Conservation (phyloP, 179 eudicot genomes). For the Gypsophila paniculata region DNA sequence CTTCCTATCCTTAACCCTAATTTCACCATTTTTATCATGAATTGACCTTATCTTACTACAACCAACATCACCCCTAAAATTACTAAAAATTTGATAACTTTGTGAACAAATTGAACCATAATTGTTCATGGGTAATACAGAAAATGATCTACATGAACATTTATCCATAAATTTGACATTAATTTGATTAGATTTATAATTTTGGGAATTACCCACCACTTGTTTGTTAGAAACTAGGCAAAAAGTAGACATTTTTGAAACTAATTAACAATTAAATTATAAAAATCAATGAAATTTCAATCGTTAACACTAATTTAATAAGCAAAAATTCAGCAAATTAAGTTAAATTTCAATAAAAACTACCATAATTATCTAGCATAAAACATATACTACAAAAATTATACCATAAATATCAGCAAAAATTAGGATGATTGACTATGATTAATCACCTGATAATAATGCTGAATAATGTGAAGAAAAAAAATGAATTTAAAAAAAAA, state of each 20-base stretch:
- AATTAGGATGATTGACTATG: too few relatives aligned
- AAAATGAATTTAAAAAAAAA: too few relatives aligned
- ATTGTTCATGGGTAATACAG: constrained; percentile 25
- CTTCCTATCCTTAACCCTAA: constrained; percentile 32
- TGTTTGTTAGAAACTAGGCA: constrained; percentile 49
- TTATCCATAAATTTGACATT: constrained; percentile 32
- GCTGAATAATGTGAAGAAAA: too few relatives aligned
- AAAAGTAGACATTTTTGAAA: constrained; percentile 50
- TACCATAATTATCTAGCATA: too few relatives aligned
- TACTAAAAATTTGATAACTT: constrained; percentile 30
- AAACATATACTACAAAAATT: too few relatives aligned
- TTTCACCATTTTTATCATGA: constrained; percentile 29
- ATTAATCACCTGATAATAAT: too few relatives aligned
- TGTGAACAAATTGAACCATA: constrained; percentile 33
- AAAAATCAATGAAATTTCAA: constrained; percentile 11
- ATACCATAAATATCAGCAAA: too few relatives aligned
- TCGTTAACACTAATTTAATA: constrained; percentile 10
- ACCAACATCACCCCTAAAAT: constrained; percentile 27
- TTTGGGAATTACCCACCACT: constrained; percentile 41
- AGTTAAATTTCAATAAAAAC: not conserved
- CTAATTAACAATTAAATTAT: not conserved
- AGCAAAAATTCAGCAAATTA: not conserved
- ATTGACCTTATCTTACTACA: constrained; percentile 36
- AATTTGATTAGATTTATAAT: constrained; percentile 27
- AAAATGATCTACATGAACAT: constrained; percentile 27